Evolutionary conservation across 495 filamentous ascomycete genomes (phyloP).

Genomic region (Trichoderma gamsii): DNA sequence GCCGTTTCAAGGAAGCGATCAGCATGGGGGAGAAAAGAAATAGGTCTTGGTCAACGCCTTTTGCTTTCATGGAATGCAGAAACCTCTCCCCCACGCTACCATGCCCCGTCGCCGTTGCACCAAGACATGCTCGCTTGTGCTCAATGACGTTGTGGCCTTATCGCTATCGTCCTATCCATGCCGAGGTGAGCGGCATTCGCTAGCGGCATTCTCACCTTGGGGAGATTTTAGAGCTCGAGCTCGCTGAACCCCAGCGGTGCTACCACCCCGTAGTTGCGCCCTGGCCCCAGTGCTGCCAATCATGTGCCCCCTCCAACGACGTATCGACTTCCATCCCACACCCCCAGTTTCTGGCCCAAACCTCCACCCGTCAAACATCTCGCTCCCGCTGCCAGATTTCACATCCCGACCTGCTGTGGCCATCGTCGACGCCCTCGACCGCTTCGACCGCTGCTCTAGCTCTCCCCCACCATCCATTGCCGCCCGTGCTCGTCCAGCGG

Average conservation of each 20-base stretch:
- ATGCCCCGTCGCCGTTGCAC: conserved; percentile 1
- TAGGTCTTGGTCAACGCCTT: neutral
- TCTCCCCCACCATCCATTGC: conserved; percentile 3
- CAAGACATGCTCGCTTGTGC: neutral
- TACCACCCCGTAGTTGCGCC: neutral
- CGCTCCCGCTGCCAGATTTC: conserved; percentile 12
- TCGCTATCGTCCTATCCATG: neutral
- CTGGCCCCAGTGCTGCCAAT: conserved; percentile 12
- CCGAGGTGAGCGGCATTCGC: conserved; percentile 5
- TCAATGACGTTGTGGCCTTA: neutral
- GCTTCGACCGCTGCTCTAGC: conserved; percentile 8
- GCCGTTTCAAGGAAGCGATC: neutral
- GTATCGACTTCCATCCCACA: conserved; percentile 3
- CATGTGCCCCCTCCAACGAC: conserved; percentile 15
- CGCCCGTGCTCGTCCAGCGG: neutral
- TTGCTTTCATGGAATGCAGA: neutral
- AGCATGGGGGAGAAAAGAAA: neutral
- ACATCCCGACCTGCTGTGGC: neutral
- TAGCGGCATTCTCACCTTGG: conserved; percentile 7
- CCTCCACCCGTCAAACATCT: conserved; percentile 3
- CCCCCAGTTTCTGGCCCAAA: neutral
- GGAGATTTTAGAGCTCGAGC: neutral
- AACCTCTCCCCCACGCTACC: neutral
- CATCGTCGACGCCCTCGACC: neutral
- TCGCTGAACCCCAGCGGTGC: conserved; percentile 7